These are phyloP conservation scores for Microcyclospora pomicola DNA, from an alignment of 2,329 filamentous ascomycete genomes.

Conservation along the genomic window DNA sequence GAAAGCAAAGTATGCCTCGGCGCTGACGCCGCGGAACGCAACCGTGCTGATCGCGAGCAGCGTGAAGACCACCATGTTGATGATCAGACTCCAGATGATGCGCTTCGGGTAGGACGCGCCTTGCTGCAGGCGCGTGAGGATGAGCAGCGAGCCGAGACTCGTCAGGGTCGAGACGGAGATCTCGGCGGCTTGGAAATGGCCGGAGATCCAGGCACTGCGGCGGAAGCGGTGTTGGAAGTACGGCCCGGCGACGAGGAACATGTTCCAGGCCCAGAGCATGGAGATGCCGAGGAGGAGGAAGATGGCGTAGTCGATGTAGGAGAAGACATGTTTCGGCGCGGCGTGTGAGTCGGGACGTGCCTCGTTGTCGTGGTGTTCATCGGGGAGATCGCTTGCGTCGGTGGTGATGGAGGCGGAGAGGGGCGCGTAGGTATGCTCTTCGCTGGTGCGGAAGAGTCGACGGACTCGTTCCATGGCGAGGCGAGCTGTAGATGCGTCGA, in stretches of 20 bases:
- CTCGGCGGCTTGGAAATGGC: constrained; percentile 82
- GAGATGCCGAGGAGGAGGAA: constrained; percentile 77
- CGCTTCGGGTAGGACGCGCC: constrained; percentile 77
- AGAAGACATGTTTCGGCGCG: constrained; percentile 40
- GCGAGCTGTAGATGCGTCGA: too few species aligned
- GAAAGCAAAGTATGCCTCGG: constrained; percentile 62
- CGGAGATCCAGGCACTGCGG: constrained; percentile 53
- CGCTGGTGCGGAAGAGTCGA: too few species aligned
- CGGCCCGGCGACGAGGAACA: constrained; percentile 89
- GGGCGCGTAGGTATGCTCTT: constrained; percentile 20
- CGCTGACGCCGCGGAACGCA: constrained; percentile 47
- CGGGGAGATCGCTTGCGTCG: constrained; percentile 1
- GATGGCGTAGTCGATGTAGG: constrained; percentile 72
- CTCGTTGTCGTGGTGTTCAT: not conserved
- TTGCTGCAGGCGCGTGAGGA: constrained; percentile 68
- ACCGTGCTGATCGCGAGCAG: constrained; percentile 70
- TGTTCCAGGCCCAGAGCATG: constrained; percentile 99
- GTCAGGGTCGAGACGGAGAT: constrained; percentile 73
- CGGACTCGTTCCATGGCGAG: too few species aligned
- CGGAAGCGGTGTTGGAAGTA: constrained; percentile 81
- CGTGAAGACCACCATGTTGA: constrained; percentile 65
- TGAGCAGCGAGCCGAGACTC: constrained; percentile 61
- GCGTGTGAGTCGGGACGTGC: not conserved
- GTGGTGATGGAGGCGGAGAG: constrained; percentile 8
- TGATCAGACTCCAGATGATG: constrained; percentile 60